Base-by-base conservation (phyloP, 2,329 filamentous ascomycete genomes). In the Capronia coronata region DNA sequence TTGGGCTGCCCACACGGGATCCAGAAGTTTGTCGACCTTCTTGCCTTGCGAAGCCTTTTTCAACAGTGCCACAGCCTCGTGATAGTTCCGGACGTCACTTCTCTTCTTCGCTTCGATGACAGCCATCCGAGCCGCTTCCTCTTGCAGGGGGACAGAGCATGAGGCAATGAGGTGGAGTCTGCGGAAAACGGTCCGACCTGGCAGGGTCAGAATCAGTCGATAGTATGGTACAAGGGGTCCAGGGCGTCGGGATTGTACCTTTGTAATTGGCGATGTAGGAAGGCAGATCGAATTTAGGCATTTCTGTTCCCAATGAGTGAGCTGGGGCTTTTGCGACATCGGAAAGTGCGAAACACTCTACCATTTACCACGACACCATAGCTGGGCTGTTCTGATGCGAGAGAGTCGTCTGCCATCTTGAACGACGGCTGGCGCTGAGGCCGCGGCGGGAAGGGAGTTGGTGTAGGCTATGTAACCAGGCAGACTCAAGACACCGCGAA, bases 251-350 rank as follows among this genome's bases (percentile, higher is more conserved):
- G 25, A 10, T 27, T 5, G 5, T 27, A 27, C 90, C 88, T 65
- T 75, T 77, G 68, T 97, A 98, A 64, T 96, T 94, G 58, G 84
- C 77, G 43, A 95, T 85, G 68, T 96, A 97, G 30, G 85, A 80
- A 54, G 96, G 88, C 35, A 98, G 78, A 62, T 97, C 93, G 60
- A 97, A 84, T 64, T 91, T 95, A 8, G 91, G 90, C 5, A 79
- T 69, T 41, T 88, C 87, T 91, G 37, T 40, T 11, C n/a, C 37
- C 18, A 34, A 32, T 16, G n/a, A 16, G 46, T 52, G 40, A 48
- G 42, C 42, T n/a, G n/a, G 18, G 30, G 9, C 10, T 27, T 32
- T n/a, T 32, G 29, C 11, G 29, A 32, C n/a, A 5, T 10, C 25
- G 6, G 25, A 27, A 10, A 19, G 13, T 14, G 16, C 7, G 8